Evolutionary conservation across 1,284 basidiomycete genomes (phyloP), one percentile per base, ranked within the genome.

Genomic region (Ustilago bromivora): DNA sequence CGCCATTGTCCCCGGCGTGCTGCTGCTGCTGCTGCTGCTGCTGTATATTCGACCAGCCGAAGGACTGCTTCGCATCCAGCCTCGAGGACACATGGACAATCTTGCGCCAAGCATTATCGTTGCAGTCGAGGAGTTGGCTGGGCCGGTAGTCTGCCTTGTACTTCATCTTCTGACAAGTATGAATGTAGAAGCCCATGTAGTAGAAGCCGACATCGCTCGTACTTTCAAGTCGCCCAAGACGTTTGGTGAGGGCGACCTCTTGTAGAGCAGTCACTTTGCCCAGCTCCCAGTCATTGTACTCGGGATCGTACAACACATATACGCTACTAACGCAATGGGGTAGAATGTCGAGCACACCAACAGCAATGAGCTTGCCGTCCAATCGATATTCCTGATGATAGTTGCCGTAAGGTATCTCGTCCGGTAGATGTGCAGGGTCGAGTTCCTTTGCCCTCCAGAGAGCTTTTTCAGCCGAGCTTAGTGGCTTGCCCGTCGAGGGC

Each of bases 91-190:
- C 66, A 19, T 68, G 60, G 19, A n/a, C 31, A 47, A 69, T 34
- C 3, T 34, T n/a, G 8, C 17, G 61, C 73, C 73, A 79, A 12
- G 63, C 57, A 46, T 79, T 63, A 43, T 32, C 57, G 57, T 43
- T 49, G 58, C 71, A 74, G 38, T 99, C 96, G 13, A 92, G 90
- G 8, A 99, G 89, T 82, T 91, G 94, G 5, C 94, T 95, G 0
- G 97, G 96, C 0, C 88, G 85, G 79, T 96, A 99, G 61, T 96
- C 93, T 31, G 92, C 95, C 86, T 99, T 99, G 88, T 99, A 99
- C 68, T 90, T 89, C 97, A 99, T 99, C 87, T 99, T 99, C 62
- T 88, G 90, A 81, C 96, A 99, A 0, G 58, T 62, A 57, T 78
- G 70, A 43, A 82, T 81, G 69, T 81, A 82, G 59, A 70, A 82